These are phyloP conservation scores for Colletotrichum scovillei DNA, from an alignment of 2,329 filamentous ascomycete genomes.

Conservation along the genomic window DNA sequence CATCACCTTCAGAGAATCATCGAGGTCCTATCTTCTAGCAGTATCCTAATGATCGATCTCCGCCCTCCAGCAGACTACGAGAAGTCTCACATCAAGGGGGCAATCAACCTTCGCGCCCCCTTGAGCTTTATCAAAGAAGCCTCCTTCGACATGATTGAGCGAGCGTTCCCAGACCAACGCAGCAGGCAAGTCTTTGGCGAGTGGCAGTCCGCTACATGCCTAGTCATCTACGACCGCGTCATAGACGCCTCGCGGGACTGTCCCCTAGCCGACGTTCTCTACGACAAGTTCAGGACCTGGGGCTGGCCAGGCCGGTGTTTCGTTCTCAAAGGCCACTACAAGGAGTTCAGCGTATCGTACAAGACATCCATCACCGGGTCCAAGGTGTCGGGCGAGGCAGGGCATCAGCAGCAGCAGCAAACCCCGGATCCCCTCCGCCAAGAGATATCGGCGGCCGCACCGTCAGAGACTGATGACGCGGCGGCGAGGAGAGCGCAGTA, in stretches of 20 bases:
- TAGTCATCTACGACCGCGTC: constrained; percentile 65
- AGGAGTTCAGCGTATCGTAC: constrained; percentile 65
- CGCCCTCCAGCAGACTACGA: constrained; percentile 59
- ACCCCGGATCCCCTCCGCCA: constrained; percentile 44
- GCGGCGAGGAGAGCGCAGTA: constrained; percentile 30
- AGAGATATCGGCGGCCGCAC: not conserved
- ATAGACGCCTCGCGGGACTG: constrained; percentile 63
- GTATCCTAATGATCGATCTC: constrained; percentile 62
- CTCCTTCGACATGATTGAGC: constrained; percentile 62
- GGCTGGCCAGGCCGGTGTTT: constrained; percentile 65
- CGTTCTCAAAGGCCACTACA: constrained; percentile 66
- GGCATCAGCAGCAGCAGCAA: constrained; percentile 39
- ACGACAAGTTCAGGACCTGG: constrained; percentile 56
- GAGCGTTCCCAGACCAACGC: constrained; percentile 60
- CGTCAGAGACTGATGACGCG: constrained; percentile 10
- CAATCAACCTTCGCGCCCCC: constrained; percentile 63
- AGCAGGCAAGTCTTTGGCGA: constrained; percentile 58
- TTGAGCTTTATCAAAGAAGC: constrained; percentile 59
- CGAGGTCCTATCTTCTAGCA: constrained; percentile 59
- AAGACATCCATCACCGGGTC: constrained; percentile 60
- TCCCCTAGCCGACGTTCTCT: constrained; percentile 57
- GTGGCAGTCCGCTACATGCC: constrained; percentile 58
- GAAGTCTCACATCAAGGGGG: constrained; percentile 62
- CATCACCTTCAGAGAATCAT: constrained; percentile 62
- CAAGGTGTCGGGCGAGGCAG: constrained; percentile 54